Base-by-base conservation (phyloP, 345 rosid species). In the Sisymbrium altissimum region DNA sequence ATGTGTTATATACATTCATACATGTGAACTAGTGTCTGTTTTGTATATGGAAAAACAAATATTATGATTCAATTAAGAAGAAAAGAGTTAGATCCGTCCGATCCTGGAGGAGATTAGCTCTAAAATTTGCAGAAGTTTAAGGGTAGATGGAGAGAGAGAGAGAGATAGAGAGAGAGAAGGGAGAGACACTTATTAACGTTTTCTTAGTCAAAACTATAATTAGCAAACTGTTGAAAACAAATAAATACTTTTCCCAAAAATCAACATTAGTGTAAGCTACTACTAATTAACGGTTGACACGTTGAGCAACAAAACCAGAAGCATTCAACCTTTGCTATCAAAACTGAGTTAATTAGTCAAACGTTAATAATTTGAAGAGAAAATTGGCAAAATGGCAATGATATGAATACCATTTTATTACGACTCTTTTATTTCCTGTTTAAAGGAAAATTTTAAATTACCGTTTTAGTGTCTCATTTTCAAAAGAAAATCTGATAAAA, bases 51-150 rank as follows among this genome's bases (percentile, higher is more conserved):
- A 58, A 3, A 30, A 19, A 12, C 4, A 9, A 57, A 44, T 21
- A 56, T 3, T 58, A 32, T 21, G 66, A 33, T 33, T 45, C 40
- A 48, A 38, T 41, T 15, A 6, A 48, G 66, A 36, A 27, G 17
- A 23, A 19, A 72, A 72, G 7, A 41, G 56, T 58, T 59, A 69
- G 79, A 76, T 76, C 79, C 75, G 79, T 69, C 59, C 68, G 79
- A 69, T 76, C 35, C 75, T 75, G 69, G 68, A 67, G 74, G 74
- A 75, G 54, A 68, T 56, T 67, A 46, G 73, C 62, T 75, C 46
- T 58, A 17, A 59, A 63, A 41, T 17, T 38, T 67, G 72, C 43
- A 57, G 72, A 73, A 66, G 17, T 13, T 74, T 13, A 59, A 50
- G 79, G 68, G 50, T 53, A 7, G 56, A 73, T 52, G 41, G 76